Evolutionary conservation across 306 rosid genomes (phyloP).

Genomic region (Ziziphus jujuba): DNA sequence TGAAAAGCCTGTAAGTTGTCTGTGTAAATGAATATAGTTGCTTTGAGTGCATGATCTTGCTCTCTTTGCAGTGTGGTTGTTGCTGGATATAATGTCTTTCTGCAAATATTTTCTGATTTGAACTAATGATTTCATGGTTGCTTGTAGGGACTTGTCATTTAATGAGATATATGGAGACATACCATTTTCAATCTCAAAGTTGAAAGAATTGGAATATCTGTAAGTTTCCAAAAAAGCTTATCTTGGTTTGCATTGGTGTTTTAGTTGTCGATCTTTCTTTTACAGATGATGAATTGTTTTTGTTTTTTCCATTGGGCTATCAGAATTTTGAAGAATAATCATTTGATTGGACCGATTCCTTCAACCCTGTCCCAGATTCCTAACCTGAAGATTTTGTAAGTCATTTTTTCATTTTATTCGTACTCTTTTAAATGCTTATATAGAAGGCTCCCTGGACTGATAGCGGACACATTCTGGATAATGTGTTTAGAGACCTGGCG

Average conservation of each 20-base stretch:
- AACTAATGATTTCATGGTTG: not conserved
- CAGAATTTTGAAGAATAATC: slow-evolving; percentile 81
- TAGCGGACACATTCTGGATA: slow-evolving; percentile 6
- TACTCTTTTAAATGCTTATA: not conserved
- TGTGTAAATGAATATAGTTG: not conserved
- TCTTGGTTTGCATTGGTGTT: slow-evolving; percentile 1
- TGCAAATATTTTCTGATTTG: not conserved
- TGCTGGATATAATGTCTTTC: not conserved
- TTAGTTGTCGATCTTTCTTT: not conserved
- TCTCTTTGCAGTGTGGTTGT: not conserved
- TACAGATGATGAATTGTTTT: not conserved
- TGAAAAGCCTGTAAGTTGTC: slow-evolving; percentile 60
- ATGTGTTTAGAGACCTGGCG: slow-evolving; percentile 71
- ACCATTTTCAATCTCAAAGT: slow-evolving; percentile 89
- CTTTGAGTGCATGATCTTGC: not conserved
- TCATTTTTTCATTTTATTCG: slow-evolving; percentile 12
- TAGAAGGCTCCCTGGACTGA: not conserved
- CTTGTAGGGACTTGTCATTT: slow-evolving; percentile 68
- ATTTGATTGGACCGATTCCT: slow-evolving; percentile 88
- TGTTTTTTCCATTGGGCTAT: not conserved
- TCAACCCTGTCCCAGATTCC: slow-evolving; percentile 98
- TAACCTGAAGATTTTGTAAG: slow-evolving; percentile 89
- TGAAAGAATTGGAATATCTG: slow-evolving; percentile 82
- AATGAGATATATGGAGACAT: slow-evolving; percentile 87
- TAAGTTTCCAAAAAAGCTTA: slow-evolving; percentile 43